A percentile compares a stretch with the other conserved stretches of the same genome.
Evolutionary conservation across 306 rosid genomes (phyloP).

Genomic region (Medicago arabica): DNA sequence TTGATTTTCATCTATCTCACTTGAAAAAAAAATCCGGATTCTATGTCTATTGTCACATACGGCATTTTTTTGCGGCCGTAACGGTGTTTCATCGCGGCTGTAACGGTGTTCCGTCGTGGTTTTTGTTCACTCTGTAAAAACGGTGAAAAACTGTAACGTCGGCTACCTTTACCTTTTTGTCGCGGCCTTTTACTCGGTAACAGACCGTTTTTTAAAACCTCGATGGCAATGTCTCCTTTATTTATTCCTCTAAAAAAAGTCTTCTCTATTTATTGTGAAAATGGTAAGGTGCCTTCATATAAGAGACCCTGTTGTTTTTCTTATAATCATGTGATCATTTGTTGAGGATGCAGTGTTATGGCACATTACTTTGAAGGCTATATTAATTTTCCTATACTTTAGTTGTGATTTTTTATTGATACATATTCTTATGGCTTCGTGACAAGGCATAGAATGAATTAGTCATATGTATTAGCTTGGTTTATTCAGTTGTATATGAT

Average conservation of each 20-base stretch:
- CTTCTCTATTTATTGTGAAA: background rate
- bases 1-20: no score
- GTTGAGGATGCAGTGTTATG: conserved; percentile 5
- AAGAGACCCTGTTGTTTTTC: conserved; percentile 6
- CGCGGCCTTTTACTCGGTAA: no score
- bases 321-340: conserved; percentile 7
- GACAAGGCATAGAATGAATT: conserved; percentile 29
- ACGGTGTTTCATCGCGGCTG: no score
- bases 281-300: background rate
- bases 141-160: no score
- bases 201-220: no score
- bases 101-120: no score
- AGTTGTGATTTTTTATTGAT: background rate
- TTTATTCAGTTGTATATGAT: conserved; percentile 33
- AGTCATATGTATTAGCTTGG: conserved; percentile 5
- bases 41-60: no score
- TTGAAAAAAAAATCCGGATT: no score
- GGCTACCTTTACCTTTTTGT: no score
- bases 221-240: background rate
- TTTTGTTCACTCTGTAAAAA: no score
- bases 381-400: conserved; percentile 1
- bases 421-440: conserved; percentile 26
- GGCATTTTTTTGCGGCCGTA: no score
- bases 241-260: background rate
- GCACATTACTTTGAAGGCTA: conserved; percentile 30